Percentiles rank a stretch among this genome's conserved stretches.
Conservation (phyloP, 768 basidiomycete species). For the Xerocomus spinulosus region DNA sequence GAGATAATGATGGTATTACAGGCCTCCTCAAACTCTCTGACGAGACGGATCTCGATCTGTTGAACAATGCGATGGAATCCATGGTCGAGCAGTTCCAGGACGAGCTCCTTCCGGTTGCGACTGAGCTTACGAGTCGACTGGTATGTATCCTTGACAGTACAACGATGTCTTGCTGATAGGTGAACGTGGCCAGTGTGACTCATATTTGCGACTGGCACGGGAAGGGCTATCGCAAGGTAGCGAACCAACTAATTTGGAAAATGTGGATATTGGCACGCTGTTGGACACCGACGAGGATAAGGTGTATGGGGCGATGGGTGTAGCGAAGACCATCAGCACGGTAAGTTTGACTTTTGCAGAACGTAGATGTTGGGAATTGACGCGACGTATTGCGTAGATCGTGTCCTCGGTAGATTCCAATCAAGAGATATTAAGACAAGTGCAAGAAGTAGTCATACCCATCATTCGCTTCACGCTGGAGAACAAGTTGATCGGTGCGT, state of each 20-base stretch:
- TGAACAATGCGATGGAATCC: conserved; percentile 78
- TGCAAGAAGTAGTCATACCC: conserved; percentile 80
- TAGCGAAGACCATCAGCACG: conserved; percentile 79
- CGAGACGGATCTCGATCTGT: conserved; percentile 83
- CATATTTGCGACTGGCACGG: conserved; percentile 72
- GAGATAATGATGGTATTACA: conserved; percentile 23
- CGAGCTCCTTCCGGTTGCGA: conserved; percentile 81
- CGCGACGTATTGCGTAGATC: conserved; percentile 44
- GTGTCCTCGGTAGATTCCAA: conserved; percentile 69
- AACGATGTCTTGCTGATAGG: not conserved
- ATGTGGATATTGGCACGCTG: conserved; percentile 52
- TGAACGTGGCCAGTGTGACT: conserved; percentile 54
- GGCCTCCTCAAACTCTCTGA: conserved; percentile 88
- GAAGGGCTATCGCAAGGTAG: conserved; percentile 55
- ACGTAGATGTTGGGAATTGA: not conserved
- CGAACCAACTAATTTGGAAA: conserved; percentile 44
- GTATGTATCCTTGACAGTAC: conserved; percentile 38
- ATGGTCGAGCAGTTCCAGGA: conserved; percentile 84
- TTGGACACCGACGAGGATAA: conserved; percentile 76
- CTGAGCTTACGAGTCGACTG: conserved; percentile 71
- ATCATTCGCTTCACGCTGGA: conserved; percentile 74
- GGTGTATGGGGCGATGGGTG: conserved; percentile 81
- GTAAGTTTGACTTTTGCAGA: conserved; percentile 36
- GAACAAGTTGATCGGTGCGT: conserved; percentile 68
- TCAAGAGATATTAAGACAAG: conserved; percentile 68